phyloP scores from a whole-genome alignment of 2,329 filamentous ascomycete genomes.

The Blastomyces silverae region DNA sequence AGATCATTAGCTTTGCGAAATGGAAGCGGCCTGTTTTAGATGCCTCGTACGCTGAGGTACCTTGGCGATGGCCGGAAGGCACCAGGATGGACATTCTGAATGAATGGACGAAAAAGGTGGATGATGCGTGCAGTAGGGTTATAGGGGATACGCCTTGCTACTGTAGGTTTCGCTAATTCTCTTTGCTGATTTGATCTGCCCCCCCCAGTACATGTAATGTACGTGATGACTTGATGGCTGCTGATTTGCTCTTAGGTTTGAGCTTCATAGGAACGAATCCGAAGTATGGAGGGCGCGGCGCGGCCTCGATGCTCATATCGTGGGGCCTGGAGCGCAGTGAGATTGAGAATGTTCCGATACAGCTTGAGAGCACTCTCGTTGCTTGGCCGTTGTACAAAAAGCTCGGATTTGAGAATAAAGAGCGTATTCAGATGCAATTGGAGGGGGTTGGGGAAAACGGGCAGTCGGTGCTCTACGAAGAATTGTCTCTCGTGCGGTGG shows the following conservation, averaged over 20 bases:
- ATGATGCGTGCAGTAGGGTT: constrained; percentile 14
- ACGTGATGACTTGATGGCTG: neutral
- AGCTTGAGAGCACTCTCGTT: constrained; percentile 19
- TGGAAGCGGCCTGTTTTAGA: constrained; percentile 20
- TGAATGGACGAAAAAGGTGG: constrained; percentile 20
- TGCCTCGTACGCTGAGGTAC: constrained; percentile 18
- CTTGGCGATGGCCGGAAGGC: constrained; percentile 23
- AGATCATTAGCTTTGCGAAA: constrained; percentile 24
- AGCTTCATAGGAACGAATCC: constrained; percentile 23
- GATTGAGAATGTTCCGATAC: constrained; percentile 16
- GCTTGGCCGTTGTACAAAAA: constrained; percentile 19
- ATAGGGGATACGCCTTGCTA: constrained; percentile 17
- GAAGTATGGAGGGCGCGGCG: constrained; percentile 21
- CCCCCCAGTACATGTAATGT: neutral
- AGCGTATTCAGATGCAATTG: constrained; percentile 18
- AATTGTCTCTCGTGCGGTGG: constrained; percentile 19
- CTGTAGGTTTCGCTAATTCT: constrained; percentile 9
- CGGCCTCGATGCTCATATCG: constrained; percentile 19
- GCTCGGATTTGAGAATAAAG: constrained; percentile 18
- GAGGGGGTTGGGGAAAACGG: constrained; percentile 15
- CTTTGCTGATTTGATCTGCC: neutral
- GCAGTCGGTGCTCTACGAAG: constrained; percentile 20
- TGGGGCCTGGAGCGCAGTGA: constrained; percentile 21
- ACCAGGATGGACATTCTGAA: constrained; percentile 19
- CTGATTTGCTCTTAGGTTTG: constrained; percentile 17